phyloP scores from a whole-genome alignment of 176 grass and related monocot species.

The Ananas comosus region DNA sequence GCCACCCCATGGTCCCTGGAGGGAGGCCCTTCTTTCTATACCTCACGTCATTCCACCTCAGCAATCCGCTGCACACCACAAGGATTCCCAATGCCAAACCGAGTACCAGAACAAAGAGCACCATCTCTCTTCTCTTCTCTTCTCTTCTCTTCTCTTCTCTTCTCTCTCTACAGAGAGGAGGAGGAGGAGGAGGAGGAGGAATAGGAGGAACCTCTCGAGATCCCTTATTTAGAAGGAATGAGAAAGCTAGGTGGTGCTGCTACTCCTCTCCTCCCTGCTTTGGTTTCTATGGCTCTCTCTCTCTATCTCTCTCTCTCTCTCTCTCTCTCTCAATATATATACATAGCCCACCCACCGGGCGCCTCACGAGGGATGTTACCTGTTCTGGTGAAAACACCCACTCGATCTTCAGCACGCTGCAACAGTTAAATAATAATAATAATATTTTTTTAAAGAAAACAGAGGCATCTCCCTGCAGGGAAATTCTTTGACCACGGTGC shows the following conservation, averaged over 20 bases:
- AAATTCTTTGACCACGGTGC: background rate
- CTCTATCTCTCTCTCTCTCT: slow-evolving; percentile 10
- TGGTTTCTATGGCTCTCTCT: background rate
- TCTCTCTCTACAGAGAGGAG: slow-evolving; percentile 4
- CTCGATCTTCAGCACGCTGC: slow-evolving; percentile 7
- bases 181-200: too few species aligned
- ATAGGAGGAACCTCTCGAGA: background rate
- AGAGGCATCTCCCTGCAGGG: background rate
- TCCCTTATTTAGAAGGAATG: slow-evolving; percentile 8
- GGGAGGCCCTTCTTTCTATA: slow-evolving; percentile 59
- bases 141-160: too few species aligned
- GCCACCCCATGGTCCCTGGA: slow-evolving; percentile 95
- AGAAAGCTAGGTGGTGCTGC: slow-evolving; percentile 8
- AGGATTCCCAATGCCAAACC: slow-evolving; percentile 12
- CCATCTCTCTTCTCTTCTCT: slow-evolving; percentile 4
- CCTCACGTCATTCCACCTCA: slow-evolving; percentile 80
- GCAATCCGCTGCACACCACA: slow-evolving; percentile 46
- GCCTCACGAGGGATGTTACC: background rate
- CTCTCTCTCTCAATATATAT: background rate
- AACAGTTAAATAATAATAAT: background rate
- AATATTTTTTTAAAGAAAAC: too few species aligned
- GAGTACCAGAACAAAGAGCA: slow-evolving; percentile 18
- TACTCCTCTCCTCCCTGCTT: slow-evolving; percentile 2
- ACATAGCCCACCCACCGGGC: background rate
- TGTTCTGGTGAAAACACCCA: slow-evolving; percentile 11